These are phyloP conservation scores for Chlorella sp. DNA, from an alignment of 139 green algal species.

Conservation along the genomic window DNA sequence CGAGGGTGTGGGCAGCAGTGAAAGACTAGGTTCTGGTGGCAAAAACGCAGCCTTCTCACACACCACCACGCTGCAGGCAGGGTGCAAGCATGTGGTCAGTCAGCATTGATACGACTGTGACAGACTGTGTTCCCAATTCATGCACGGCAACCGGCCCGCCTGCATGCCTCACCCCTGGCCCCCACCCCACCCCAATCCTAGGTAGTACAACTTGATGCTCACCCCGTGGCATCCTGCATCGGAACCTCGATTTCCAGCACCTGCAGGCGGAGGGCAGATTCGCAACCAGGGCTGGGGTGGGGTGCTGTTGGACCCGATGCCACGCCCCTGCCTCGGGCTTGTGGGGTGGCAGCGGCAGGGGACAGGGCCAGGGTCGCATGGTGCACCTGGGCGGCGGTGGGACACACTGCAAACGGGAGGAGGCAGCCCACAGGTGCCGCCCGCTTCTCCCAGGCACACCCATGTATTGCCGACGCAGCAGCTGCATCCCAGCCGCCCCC, in stretches of 20 bases:
- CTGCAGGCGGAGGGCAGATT: background rate
- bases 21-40: no score
- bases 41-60: background rate
- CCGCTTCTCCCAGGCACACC: no score
- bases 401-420: no score
- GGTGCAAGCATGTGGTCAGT: no score
- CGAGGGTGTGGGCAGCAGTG: background rate
- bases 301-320: background rate
- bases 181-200: background rate
- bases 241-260: slow-evolving; percentile 2
- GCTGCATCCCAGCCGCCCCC: no score
- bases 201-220: no score
- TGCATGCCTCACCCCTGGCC: background rate
- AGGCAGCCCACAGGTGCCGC: no score
- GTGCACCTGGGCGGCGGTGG: background rate
- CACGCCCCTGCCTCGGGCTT: background rate
- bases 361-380: background rate
- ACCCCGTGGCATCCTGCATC: slow-evolving; percentile 15
- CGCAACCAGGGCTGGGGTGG: no score
- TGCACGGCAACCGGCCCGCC: background rate
- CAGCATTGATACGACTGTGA: no score
- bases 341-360: background rate
- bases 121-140: background rate
- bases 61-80: background rate
- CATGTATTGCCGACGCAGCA: no score